Base-by-base conservation (phyloP, 1,139 yeast genomes). In the Geotrichum fermentans region DNA sequence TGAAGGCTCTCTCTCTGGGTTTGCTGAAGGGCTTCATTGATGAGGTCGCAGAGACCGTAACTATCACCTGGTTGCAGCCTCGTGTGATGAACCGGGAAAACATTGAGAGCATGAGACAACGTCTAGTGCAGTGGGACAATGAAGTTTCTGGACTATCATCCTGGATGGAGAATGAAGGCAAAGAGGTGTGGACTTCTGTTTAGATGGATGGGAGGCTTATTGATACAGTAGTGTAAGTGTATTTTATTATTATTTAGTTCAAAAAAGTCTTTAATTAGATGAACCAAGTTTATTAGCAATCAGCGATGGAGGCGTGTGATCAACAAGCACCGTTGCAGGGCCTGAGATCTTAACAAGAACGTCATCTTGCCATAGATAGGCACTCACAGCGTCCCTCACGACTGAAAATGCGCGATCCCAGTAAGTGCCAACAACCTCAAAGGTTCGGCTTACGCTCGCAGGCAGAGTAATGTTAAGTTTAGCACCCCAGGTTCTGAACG, bases 1-100 rank as follows among this genome's bases (percentile, higher is more conserved):
- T 94, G 82, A 87, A 87, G 71, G 92, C 97, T 43, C 79, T 94
- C 56, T 81, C 94, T 52, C 72, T 92, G 54, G 86, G 86, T 17
- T 75, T 94, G 58, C 77, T 92, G 59, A 80, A 81, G 67, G 98
- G 98, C 8, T 74, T 78, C 49, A 92, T 92, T 60, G 95, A 92
- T 65, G 96, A 92, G 70, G 88, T 89, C 44, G 79, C 80, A 50
- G 79, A 83, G 63, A 70, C 82, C 11, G 86, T 92, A 55, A 80
- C 84, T 26, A 82, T 92, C 48, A 81, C 87, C 20, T 92, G 98
- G 97, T 82, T 90, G 55, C 97, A 92, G 71, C 97, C 98, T 50
- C 78, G 97, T 62, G 87, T 89, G 50, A 82, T 92, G 75, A 87
- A 87, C 63, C 75, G 74, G 59, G 78, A 77, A 44, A 97, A 92